Evolutionary conservation across 192 early-diverging fungal genomes (phyloP), one percentile per base, ranked within the genome.

Genomic region (Coemansia sp.): DNA sequence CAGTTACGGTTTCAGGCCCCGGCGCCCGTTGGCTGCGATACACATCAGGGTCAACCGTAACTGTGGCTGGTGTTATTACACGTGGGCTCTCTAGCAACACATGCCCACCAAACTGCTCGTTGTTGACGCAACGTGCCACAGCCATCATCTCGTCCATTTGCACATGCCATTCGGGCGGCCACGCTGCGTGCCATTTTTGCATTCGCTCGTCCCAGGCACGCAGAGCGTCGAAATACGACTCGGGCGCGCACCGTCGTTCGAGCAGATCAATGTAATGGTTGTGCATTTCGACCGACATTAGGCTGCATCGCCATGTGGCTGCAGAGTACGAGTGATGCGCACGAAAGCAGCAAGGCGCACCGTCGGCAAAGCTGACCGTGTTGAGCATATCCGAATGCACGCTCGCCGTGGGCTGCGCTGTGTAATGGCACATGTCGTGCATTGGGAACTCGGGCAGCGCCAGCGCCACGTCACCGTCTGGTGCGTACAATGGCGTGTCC

Each of bases 401-500:
- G 25, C 31, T 35, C 23, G 49, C 65, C 12, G 54, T 21, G 12
- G 72, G 67, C 61, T 62, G 56, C 45, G 77, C 71, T 1, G 62
- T 39, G 53, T 62, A 65, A 48, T 62, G 63, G 68, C 77, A 79
- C 56, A 67, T 38, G 58, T 73, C 71, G 68, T 79, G 77, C 22
- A n/a, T 17, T 5, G 76, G 70, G 26, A 70, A 14, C 35, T 62
- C 71, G 6, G 76, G 76, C 51, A 53, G 21, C 21, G 22, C 17
- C 11, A n/a, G 48, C 3, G 48, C 48, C 4, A 6, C 6, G 31
- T 39, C 21, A 10, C 12, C 4, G 14, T 12, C 19, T 10, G 8
- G 35, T 10, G 27, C 16, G 35, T 59, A 31, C 11, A 45, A 12
- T 8, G 10, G 3, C 19, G 39, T 6, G 11, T 29, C 57, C 10